Evolutionary conservation across 345 rosid genomes (phyloP), one percentile per base, ranked within the genome.

Genomic region (Lepidium sativum): DNA sequence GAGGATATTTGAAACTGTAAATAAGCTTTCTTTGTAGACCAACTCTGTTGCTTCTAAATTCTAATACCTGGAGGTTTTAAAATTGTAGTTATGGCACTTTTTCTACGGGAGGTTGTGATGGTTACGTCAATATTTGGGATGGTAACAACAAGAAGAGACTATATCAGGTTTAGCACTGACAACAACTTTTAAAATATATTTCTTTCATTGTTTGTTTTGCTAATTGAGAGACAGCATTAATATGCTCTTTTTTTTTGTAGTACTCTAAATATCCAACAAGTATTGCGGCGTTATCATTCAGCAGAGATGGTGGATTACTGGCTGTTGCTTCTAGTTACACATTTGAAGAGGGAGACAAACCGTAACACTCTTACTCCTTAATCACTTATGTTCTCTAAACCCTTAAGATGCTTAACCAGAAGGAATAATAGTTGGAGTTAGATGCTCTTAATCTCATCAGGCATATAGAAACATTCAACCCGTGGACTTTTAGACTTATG

Each of bases 91-190:
- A 92, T 75, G 98, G 98, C 43, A 92, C 97, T 56, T 92, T 92
- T 83, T 97, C 92, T 25, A 87, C 98, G 15, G 98, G 98, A 67
- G 98, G 98, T 10, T 92, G 96, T 75, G 98, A 92, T 77, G 97
- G 98, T 70, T 92, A 84, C 70, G 94, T 92, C 45, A 89, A 92
- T 43, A 83, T 92, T 1, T 92, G 98, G 98, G 98, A 92, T 50
- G 97, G 97, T 16, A 87, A 87, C 86, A 92, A 92, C 80, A 92
- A 92, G 76, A 92, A 92, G 82, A 83, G 98, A 79, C 85, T 92
- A 41, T 89, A 89, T 69, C 98, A 92, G 85, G 98, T 92, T 70
- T 34, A 54, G 7, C 23, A 32, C 63, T 41, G 37, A 43, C 14
- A 13, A 18, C 8, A 32, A 14, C 27, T 69, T 5, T 14, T 52